Base-by-base conservation (phyloP, 768 basidiomycete genomes). In the Rhizopogon sp. region DNA sequence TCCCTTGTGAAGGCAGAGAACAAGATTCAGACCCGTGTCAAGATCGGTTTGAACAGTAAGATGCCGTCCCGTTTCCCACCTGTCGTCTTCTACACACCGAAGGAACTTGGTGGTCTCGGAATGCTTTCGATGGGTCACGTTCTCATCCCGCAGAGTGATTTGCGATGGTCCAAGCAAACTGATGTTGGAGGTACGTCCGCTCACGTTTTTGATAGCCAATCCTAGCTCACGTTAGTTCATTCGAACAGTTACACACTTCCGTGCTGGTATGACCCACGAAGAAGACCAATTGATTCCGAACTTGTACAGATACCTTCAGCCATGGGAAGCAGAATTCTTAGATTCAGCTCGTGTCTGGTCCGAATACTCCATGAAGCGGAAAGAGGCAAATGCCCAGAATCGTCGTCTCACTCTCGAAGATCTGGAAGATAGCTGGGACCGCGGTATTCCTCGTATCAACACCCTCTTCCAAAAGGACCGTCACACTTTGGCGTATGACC, bases 81-180 rank as follows among this genome's bases (percentile, higher is more conserved):
- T 10, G 90, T 92, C 14, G 90, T 95, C 7, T 96, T 94, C 78
- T 96, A 97, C 68, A 95, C 93, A 6, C 95, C 93, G 0, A 98
- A 98, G 85, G 97, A 98, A 78, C 76, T 98, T 33, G 97, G 96
- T 68, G 97, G 96, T 69, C 83, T 98, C 43, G 97, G 97, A 52
- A 98, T 98, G 97, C 77, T 99, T 65, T 98, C 94, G 3, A 99
- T 99, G 97, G 96, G 96, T 11, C 97, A 98, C 70, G 95, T 99
- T 49, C 79, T 99, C 50, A 98, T 99, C 56, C 97, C 97, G 41
- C 96, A 98, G 68, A 95, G 93, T 64, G 97, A 98, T 66, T 80
- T 98, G 33, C 82, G 96, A 54, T 98, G 94, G 94, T 93, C 91
- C 39, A 98, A 97, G 69, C 97, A 99, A 70, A 99, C 97, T 20